Evolutionary conservation across 2,329 filamentous ascomycete genomes (phyloP).

Genomic region (Cercospora brassicicola): DNA sequence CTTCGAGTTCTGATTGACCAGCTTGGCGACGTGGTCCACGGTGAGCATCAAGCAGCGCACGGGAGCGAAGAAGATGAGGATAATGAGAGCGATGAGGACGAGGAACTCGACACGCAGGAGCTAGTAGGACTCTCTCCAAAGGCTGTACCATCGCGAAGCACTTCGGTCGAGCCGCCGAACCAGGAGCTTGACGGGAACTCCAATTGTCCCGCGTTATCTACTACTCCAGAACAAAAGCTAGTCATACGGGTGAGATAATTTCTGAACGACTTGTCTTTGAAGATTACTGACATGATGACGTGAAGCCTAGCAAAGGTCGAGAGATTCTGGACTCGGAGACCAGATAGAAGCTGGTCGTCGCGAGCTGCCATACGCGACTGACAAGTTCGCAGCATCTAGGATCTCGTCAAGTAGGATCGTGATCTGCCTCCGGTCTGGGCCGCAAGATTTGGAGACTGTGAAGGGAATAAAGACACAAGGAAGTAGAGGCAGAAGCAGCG

Average conservation of each 20-base stretch:
- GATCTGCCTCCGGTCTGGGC: not conserved
- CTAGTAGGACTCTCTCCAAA: not conserved
- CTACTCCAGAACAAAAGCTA: not conserved
- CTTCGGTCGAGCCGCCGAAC: not conserved
- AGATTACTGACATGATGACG: not conserved
- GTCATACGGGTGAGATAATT: not conserved
- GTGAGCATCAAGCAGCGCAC: not conserved
- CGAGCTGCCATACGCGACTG: not conserved
- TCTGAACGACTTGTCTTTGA: not conserved
- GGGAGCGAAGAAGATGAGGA: not conserved
- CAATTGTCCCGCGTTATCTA: not conserved
- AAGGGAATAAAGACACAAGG: not conserved
- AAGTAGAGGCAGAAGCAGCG: not conserved
- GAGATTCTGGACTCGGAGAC: not conserved
- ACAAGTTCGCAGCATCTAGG: not conserved
- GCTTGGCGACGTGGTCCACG: not conserved
- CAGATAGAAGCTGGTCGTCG: not conserved
- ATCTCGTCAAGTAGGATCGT: not conserved
- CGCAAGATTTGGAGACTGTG: not conserved
- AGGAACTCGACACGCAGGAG: not conserved
- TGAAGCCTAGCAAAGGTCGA: not conserved
- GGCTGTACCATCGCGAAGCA: not conserved
- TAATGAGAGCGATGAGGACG: not conserved
- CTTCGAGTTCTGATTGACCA: not conserved
- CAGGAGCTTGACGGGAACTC: not conserved